phyloP scores from a whole-genome alignment of 2,329 filamentous ascomycete genomes.

The Alternaria tenuissima region DNA sequence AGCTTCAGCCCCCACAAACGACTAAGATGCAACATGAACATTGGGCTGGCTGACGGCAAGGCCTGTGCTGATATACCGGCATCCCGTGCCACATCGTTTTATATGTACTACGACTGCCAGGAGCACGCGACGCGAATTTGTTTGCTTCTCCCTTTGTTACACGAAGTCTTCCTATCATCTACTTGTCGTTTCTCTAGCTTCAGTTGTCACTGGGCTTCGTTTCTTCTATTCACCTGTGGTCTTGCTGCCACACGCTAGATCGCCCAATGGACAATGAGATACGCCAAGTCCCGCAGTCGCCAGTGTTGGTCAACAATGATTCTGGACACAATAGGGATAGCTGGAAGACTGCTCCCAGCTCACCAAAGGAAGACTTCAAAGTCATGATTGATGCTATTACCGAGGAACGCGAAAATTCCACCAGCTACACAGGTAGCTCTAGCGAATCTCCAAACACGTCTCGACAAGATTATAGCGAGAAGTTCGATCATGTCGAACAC shows the following conservation, averaged over 20 bases:
- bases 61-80: conserved; percentile 1
- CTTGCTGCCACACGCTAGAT: background rate
- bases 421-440: background rate
- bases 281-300: background rate
- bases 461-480: background rate
- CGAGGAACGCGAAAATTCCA: background rate
- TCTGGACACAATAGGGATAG: background rate
- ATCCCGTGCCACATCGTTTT: conserved; percentile 3
- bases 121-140: conserved; percentile 14
- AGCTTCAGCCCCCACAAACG: conserved; percentile 4
- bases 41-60: conserved; percentile 13
- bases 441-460: background rate
- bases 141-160: conserved; percentile 1
- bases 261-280: conserved; percentile 8
- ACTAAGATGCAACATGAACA: conserved; percentile 6
- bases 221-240: background rate
- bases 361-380: conserved; percentile 11
- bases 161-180: background rate
- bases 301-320: background rate
- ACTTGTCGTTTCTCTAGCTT: background rate
- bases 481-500: conserved; percentile 3
- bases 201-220: background rate
- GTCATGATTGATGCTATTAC: conserved; percentile 13
- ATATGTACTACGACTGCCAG: conserved; percentile 3
- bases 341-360: background rate